Percentiles rank a stretch among this genome's conserved stretches.
Evolutionary conservation across 768 basidiomycete genomes (phyloP).

Genomic region (Calocybe cyanea): DNA sequence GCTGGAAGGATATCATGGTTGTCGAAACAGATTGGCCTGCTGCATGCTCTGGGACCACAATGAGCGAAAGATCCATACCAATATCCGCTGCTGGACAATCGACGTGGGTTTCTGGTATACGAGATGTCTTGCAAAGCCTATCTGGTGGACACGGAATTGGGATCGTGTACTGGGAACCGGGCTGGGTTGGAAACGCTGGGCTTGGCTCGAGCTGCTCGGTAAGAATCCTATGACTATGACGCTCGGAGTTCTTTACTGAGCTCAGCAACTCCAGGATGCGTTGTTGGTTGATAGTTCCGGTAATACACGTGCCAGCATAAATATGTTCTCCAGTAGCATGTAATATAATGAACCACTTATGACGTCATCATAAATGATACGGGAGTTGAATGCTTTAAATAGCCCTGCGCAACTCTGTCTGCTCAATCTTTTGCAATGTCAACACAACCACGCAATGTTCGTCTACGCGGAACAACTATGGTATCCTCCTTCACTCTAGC

Average conservation of each 20-base stretch:
- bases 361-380: slow-evolving; percentile 1
- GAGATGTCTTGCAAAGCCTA: slow-evolving; percentile 38
- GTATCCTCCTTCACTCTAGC: neutral
- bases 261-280: slow-evolving; percentile 39
- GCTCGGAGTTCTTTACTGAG: neutral
- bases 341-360: slow-evolving; percentile 13
- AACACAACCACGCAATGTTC: neutral
- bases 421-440: no score
- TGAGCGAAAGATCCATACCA: slow-evolving; percentile 46
- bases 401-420: no score
- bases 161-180: slow-evolving; percentile 66
- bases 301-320: slow-evolving; percentile 36
- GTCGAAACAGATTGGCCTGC: slow-evolving; percentile 67
- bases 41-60: slow-evolving; percentile 37
- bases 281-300: slow-evolving; percentile 47
- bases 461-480: slow-evolving; percentile 18
- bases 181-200: slow-evolving; percentile 55
- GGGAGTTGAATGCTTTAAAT: neutral
- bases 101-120: slow-evolving; percentile 50
- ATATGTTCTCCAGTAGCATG: slow-evolving; percentile 35
- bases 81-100: slow-evolving; percentile 49
- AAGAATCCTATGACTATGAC: slow-evolving; percentile 15
- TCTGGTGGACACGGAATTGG: slow-evolving; percentile 47
- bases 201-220: slow-evolving; percentile 40
- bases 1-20: slow-evolving; percentile 44